Base-by-base conservation (phyloP, 345 rosid genomes). In the Clarkia xantiana region DNA sequence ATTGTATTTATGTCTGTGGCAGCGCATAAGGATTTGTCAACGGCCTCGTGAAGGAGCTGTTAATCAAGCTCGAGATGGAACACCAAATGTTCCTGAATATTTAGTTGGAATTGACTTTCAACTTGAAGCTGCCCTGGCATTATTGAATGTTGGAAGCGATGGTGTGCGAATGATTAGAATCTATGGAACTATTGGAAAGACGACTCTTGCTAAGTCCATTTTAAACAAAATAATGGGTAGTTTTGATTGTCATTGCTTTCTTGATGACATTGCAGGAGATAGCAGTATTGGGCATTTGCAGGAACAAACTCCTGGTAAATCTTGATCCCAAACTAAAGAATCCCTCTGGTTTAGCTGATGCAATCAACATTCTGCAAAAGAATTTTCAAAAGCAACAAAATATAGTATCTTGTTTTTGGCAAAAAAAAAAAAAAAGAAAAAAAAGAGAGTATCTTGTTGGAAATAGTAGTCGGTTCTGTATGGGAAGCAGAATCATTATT, bases 401-500 rank as follows among this genome's bases (percentile, higher is more conserved):
- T 0, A 3, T 51, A 2, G 0, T 51, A n/a, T n/a, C n/a, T n/a
- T 5, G 34, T 51, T 51, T 44, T 51, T 12, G 54, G 39, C 13
- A 45, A 52, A 0, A 6, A 18, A 0, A 10, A 52, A 2, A 7
- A 41, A 0, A 4, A 0, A 0, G 10, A 41, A 11, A 45, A 52
- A 12, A 41, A 17, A 20, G 6, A 4, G 18, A 3, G n/a, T n/a
- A 15, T 2, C 56, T 40, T 5, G 38, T 42, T 14, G 13, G 11
- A 45, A 17, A 6, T 5, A 9, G 14, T 3, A 14, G 16, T 0
- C 41, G 46, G 46, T 52, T 41, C 14, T 45, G 47, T n/a, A 6
- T 0, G 10, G 56, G 56, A 0, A 52, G 56, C 34, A 42, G 54
- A 15, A 40, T 58, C 18, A 42, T 50, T 36, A 43, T 58, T n/a